Percentiles rank a stretch among this genome's conserved stretches.
Evolutionary conservation across 148 eudicot species (phyloP).

Genomic region (Rhododendron molle): DNA sequence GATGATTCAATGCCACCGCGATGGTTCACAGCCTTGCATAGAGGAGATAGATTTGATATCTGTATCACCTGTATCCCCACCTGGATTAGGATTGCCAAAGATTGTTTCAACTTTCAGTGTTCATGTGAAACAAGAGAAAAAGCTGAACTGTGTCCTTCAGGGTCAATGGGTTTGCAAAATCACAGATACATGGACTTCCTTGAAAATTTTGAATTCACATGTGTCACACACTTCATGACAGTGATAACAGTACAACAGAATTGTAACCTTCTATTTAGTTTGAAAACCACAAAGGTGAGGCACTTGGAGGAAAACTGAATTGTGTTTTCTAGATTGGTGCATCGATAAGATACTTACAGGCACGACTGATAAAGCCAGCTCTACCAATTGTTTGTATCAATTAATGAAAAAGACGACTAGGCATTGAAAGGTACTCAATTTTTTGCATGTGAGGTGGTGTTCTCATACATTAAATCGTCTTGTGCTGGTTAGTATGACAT

Average conservation of each 20-base stretch:
- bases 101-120: background rate
- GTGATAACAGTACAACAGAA: too few species aligned
- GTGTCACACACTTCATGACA: too few species aligned
- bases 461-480: background rate
- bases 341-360: background rate
- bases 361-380: background rate
- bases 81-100: background rate
- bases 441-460: background rate
- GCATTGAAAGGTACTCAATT: background rate
- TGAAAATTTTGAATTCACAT: too few species aligned
- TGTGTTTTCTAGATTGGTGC: background rate
- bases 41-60: background rate
- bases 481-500: background rate
- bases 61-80: too few species aligned
- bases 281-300: background rate
- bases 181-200: background rate
- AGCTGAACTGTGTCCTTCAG: background rate
- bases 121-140: background rate
- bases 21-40: background rate
- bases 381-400: background rate
- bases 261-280: too few species aligned
- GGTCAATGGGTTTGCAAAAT: background rate
- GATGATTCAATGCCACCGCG: background rate
- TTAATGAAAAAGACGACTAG: background rate
- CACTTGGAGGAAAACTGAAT: background rate